Evolutionary conservation across 2,329 filamentous ascomycete species (phyloP).

Genomic region (Cytospora mali): DNA sequence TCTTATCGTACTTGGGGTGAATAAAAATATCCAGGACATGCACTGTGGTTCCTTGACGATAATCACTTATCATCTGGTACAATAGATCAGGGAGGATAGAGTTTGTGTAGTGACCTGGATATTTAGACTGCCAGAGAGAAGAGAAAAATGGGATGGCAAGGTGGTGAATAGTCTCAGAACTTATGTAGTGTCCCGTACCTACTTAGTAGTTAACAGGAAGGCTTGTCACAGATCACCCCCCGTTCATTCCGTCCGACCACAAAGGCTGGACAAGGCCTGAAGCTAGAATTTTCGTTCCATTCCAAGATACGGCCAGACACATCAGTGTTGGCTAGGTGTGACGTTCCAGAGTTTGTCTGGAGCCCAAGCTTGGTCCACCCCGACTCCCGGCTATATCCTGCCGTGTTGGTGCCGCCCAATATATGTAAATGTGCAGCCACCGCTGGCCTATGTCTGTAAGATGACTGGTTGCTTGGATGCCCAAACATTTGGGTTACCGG

Average conservation of each 20-base stretch:
- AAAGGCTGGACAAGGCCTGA: constrained; percentile 1
- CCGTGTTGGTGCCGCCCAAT: constrained; percentile 13
- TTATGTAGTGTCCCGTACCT: neutral
- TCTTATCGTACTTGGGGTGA: neutral
- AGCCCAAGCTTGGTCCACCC: neutral
- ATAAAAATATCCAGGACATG: neutral
- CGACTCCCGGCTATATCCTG: constrained; percentile 12
- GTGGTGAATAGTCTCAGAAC: neutral
- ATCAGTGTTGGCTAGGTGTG: constrained; percentile 2
- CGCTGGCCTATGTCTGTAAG: constrained; percentile 3
- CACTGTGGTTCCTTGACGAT: neutral
- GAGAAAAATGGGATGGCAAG: neutral
- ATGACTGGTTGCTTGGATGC: constrained; percentile 3
- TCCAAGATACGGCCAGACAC: constrained; percentile 6
- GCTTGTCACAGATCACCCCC: neutral
- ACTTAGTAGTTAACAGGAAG: neutral
- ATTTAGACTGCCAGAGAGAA: neutral
- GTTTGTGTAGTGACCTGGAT: neutral
- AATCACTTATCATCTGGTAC: neutral
- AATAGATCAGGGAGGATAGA: neutral
- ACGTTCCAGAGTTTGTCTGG: neutral
- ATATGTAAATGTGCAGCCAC: neutral
- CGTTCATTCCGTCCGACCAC: constrained; percentile 9
- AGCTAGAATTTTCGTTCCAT: constrained; percentile 8
- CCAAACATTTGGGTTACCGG: neutral